phyloP scores from a whole-genome alignment of 768 basidiomycete species.

The Pluteus cervinus region DNA sequence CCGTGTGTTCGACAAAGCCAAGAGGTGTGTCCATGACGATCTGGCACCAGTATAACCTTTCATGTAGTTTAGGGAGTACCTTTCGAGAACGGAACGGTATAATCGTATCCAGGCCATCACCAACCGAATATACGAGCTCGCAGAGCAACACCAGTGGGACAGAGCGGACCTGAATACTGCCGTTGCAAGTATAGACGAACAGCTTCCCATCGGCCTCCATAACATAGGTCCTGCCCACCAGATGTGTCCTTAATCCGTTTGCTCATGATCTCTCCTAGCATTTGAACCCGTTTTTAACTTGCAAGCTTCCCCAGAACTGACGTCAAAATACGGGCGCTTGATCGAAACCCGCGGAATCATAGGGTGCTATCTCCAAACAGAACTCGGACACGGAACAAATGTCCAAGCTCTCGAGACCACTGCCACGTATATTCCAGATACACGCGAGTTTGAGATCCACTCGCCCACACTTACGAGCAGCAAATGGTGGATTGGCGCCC shows the following conservation, averaged over 20 bases:
- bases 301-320: constrained; percentile 51
- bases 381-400: constrained; percentile 75
- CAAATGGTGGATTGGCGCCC: constrained; percentile 81
- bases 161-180: constrained; percentile 41
- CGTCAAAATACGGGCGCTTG: constrained; percentile 45
- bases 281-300: constrained; percentile 65
- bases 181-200: constrained; percentile 43
- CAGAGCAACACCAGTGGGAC: constrained; percentile 47
- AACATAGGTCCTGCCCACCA: constrained; percentile 26
- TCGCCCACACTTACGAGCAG: constrained; percentile 68
- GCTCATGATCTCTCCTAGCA: constrained; percentile 22
- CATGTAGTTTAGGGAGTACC: constrained; percentile 39
- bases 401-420: constrained; percentile 68
- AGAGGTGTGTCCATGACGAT: constrained; percentile 29
- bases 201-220: constrained; percentile 37
- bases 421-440: constrained; percentile 64
- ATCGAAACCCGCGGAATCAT: constrained; percentile 52
- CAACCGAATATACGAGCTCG: constrained; percentile 55
- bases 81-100: constrained; percentile 53
- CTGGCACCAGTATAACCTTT: background rate
- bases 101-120: constrained; percentile 47
- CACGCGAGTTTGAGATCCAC: constrained; percentile 67
- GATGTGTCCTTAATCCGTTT: constrained; percentile 10
- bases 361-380: constrained; percentile 73
- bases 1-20: constrained; percentile 52